Conservation (phyloP, 2,329 filamentous ascomycete genomes). For the Mycogone perniciosa region DNA sequence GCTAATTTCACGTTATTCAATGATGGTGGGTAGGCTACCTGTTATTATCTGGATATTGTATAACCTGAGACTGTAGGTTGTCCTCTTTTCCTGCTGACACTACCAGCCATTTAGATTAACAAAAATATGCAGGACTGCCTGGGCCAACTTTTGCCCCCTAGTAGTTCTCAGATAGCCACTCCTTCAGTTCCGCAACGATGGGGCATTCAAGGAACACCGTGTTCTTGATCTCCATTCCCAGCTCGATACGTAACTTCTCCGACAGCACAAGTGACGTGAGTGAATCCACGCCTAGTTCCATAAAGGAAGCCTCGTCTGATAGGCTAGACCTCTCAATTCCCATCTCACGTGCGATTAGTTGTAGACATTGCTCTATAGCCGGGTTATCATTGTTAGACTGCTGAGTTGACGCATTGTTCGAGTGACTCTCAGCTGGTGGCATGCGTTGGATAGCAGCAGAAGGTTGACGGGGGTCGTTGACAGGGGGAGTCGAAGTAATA, state of each 20-base stretch:
- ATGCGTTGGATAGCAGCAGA: neutral
- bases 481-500: neutral
- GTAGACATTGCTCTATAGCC: neutral
- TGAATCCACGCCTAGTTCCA: conserved; percentile 53
- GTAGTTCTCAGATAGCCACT: no score
- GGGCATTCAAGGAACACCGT: conserved; percentile 14
- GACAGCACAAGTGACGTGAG: conserved; percentile 43
- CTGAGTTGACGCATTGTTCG: neutral
- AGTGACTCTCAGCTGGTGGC: neutral
- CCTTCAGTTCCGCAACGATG: conserved; percentile 5
- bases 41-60: no score
- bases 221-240: conserved; percentile 12
- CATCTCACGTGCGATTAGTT: conserved; percentile 48
- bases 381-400: neutral
- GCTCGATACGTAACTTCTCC: conserved; percentile 9
- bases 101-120: no score
- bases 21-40: no score
- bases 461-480: neutral
- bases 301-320: conserved; percentile 48
- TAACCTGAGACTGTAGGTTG: no score
- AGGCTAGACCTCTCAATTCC: conserved; percentile 48
- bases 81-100: no score
- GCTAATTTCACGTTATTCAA: no score
- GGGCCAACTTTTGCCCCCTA: no score
- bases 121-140: no score